These are phyloP conservation scores for Dujonia santamariae DNA, from an alignment of 1,139 yeast species.

Conservation along the genomic window DNA sequence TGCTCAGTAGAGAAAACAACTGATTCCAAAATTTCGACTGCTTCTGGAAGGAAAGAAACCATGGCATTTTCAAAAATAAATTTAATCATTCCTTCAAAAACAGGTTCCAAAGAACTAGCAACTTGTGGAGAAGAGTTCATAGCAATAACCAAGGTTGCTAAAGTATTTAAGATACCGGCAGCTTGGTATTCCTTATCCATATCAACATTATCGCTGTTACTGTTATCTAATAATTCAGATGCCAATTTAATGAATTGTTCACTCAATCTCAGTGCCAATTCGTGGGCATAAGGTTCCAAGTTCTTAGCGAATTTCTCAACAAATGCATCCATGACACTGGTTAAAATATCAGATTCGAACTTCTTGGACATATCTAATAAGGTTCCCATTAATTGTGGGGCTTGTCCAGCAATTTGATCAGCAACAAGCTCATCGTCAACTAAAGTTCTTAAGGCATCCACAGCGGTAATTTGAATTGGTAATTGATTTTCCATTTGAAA, in stretches of 20 bases:
- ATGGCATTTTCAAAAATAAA: slow-evolving; percentile 50
- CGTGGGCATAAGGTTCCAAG: slow-evolving; percentile 55
- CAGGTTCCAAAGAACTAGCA: slow-evolving; percentile 36
- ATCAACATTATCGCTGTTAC: slow-evolving; percentile 25
- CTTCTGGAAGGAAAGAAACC: slow-evolving; percentile 45
- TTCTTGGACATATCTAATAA: slow-evolving; percentile 49
- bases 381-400: slow-evolving; percentile 52
- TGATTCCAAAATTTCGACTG: slow-evolving; percentile 50
- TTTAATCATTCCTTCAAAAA: slow-evolving; percentile 38
- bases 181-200: slow-evolving; percentile 53
- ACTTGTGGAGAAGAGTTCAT: slow-evolving; percentile 49
- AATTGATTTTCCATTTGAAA: slow-evolving; percentile 43
- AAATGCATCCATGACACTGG: slow-evolving; percentile 55
- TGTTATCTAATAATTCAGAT: slow-evolving; percentile 38
- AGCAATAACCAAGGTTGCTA: slow-evolving; percentile 51
- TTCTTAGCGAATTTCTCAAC: slow-evolving; percentile 52
- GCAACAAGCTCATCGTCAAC: slow-evolving; percentile 48
- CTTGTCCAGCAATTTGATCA: slow-evolving; percentile 44
- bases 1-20: slow-evolving; percentile 38
- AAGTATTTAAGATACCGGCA: slow-evolving; percentile 47
- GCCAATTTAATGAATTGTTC: slow-evolving; percentile 47
- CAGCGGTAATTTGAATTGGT: slow-evolving; percentile 51
- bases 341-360: slow-evolving; percentile 52
- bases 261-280: slow-evolving; percentile 45
- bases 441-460: slow-evolving; percentile 51